A percentile compares a stretch with the other conserved stretches of the same genome.
Evolutionary conservation across 176 grass and related monocot genomes (phyloP).

Genomic region (Hordeum marinum): DNA sequence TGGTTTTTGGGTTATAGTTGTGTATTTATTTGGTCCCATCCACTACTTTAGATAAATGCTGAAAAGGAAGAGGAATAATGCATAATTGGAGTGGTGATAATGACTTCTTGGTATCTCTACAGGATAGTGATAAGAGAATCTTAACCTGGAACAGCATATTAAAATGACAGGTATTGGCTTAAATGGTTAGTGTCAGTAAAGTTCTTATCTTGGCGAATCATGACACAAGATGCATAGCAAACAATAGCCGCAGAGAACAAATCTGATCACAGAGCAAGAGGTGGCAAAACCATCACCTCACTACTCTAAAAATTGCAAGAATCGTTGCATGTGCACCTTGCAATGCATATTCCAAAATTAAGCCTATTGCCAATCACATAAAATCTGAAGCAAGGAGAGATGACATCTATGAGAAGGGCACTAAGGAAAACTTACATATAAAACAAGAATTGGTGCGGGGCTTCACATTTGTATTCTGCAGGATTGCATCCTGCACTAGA

Average conservation of each 20-base stretch:
- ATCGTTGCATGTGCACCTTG: slow-evolving; percentile 28
- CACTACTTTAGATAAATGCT: slow-evolving; percentile 40
- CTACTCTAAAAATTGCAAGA: slow-evolving; percentile 35
- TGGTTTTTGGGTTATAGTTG: slow-evolving; percentile 20
- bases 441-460: slow-evolving; percentile 20
- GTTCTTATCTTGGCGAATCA: slow-evolving; percentile 57
- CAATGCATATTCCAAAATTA: slow-evolving; percentile 12
- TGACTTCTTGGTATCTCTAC: slow-evolving; percentile 38
- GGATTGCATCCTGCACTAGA: slow-evolving; percentile 4
- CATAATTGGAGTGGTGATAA: slow-evolving; percentile 45
- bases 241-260: slow-evolving; percentile 38
- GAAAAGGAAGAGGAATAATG: slow-evolving; percentile 41
- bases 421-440: slow-evolving; percentile 28
- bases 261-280: slow-evolving; percentile 22
- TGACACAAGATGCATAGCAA: slow-evolving; percentile 41
- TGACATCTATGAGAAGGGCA: slow-evolving; percentile 5
- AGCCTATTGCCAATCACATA: not conserved
- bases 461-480: slow-evolving; percentile 21
- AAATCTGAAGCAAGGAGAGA: slow-evolving; percentile 19
- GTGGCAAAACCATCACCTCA: slow-evolving; percentile 31
- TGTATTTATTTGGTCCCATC: slow-evolving; percentile 33
- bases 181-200: slow-evolving; percentile 38
- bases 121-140: slow-evolving; percentile 53
- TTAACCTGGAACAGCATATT: slow-evolving; percentile 50
- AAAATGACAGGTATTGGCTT: slow-evolving; percentile 48